Evolutionary conservation across 2,329 filamentous ascomycete genomes (phyloP).

Genomic region (Emergomyces africanus): DNA sequence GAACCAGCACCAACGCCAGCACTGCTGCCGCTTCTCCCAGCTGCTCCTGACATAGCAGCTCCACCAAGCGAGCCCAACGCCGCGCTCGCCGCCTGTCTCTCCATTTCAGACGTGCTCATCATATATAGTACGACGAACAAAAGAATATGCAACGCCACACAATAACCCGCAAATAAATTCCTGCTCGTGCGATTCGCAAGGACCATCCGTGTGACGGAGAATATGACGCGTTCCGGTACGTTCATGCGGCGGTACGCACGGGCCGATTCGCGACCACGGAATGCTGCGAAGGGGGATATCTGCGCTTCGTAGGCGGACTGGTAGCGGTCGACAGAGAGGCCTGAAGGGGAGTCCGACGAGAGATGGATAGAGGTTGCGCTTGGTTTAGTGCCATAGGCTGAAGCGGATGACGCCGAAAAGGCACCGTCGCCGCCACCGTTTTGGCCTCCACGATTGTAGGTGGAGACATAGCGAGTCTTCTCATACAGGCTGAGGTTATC

Average conservation of each 20-base stretch:
- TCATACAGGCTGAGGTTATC: constrained; percentile 95
- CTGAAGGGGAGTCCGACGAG: constrained; percentile 46
- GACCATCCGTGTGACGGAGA: constrained; percentile 82
- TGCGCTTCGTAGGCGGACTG: constrained; percentile 88
- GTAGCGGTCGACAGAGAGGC: constrained; percentile 68
- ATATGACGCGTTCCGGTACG: constrained; percentile 76
- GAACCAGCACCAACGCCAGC: neutral
- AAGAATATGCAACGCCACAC: constrained; percentile 73
- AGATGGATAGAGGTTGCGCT: constrained; percentile 58
- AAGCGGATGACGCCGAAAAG: constrained; percentile 52
- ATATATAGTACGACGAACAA: constrained; percentile 81
- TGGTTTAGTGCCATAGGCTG: constrained; percentile 49
- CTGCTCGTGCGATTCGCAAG: constrained; percentile 79
- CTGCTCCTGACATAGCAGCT: constrained; percentile 23
- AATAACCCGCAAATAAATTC: constrained; percentile 89
- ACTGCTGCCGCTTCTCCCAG: constrained; percentile 14
- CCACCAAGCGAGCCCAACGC: constrained; percentile 38
- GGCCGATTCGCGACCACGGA: constrained; percentile 83
- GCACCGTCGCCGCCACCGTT: constrained; percentile 32
- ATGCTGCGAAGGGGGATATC: constrained; percentile 89
- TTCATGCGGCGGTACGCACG: constrained; percentile 89
- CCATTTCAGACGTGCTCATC: constrained; percentile 53
- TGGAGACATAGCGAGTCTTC: constrained; percentile 92
- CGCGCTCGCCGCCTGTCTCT: constrained; percentile 46
- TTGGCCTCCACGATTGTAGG: constrained; percentile 64